Conservation (phyloP, 768 basidiomycete genomes). For the Collybiopsis confluens region DNA sequence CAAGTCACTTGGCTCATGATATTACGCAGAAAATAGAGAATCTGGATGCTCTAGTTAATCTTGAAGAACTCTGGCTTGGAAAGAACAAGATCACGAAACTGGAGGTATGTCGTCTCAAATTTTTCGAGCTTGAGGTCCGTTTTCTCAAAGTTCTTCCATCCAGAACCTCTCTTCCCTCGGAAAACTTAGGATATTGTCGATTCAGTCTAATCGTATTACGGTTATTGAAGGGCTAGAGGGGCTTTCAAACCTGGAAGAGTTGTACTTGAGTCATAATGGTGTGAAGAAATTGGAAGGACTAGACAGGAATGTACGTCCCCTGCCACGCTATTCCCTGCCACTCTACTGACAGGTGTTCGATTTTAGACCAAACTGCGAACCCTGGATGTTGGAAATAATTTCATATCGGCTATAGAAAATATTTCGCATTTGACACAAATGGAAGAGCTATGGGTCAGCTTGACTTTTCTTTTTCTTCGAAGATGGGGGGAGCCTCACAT, state of each 20-base stretch:
- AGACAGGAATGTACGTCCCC: slow-evolving; percentile 64
- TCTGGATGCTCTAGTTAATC: slow-evolving; percentile 69
- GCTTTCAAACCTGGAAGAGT: slow-evolving; percentile 72
- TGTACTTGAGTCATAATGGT: slow-evolving; percentile 95
- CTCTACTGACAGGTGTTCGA: neutral
- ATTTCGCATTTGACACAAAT: slow-evolving; percentile 69
- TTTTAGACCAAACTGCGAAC: slow-evolving; percentile 66
- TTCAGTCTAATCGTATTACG: slow-evolving; percentile 92
- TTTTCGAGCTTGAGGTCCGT: neutral
- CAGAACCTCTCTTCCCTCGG: slow-evolving; percentile 71
- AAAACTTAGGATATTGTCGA: slow-evolving; percentile 77
- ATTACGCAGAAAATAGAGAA: slow-evolving; percentile 75
- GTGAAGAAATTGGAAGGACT: slow-evolving; percentile 80
- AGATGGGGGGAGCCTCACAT: neutral
- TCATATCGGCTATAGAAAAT: slow-evolving; percentile 74
- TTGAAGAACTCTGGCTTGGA: slow-evolving; percentile 94
- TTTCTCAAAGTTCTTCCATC: neutral
- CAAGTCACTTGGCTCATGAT: neutral
- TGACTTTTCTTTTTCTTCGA: slow-evolving; percentile 3
- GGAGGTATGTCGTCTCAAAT: slow-evolving; percentile 44
- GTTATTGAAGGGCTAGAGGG: slow-evolving; percentile 78
- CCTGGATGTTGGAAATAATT: slow-evolving; percentile 86
- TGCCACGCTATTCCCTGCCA: neutral
- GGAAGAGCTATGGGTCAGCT: slow-evolving; percentile 96
- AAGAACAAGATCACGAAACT: slow-evolving; percentile 95